Percentiles rank a stretch among this genome's conserved stretches.
Evolutionary conservation across 2,329 filamentous ascomycete species (phyloP).

Genomic region (Neonectria faginata): DNA sequence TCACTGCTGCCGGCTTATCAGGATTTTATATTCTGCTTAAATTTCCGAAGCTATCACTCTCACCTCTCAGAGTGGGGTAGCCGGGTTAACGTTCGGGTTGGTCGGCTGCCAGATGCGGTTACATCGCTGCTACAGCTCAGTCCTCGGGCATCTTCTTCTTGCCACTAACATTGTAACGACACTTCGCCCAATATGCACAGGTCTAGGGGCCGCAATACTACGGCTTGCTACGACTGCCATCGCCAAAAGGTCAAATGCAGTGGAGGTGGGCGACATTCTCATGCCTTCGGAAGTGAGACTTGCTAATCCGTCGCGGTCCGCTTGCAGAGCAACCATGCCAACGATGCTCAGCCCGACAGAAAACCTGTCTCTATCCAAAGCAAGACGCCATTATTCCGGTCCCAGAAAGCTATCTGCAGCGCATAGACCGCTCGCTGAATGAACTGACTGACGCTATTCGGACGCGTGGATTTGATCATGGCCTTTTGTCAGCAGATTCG

Average conservation of each 20-base stretch:
- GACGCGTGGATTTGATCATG: background rate
- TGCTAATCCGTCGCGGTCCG: background rate
- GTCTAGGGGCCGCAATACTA: constrained; percentile 1
- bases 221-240: constrained; percentile 2
- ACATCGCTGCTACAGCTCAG: too few relatives aligned
- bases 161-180: background rate
- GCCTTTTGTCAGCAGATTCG: background rate
- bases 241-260: constrained; percentile 6
- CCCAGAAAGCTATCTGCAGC: background rate
- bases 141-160: too few relatives aligned
- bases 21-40: too few relatives aligned
- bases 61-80: background rate
- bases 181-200: background rate
- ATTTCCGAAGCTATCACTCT: too few relatives aligned
- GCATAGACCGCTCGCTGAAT: background rate
- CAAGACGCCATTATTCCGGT: background rate
- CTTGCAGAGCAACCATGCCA: constrained; percentile 1
- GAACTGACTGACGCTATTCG: background rate
- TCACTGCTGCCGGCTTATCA: too few relatives aligned
- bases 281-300: background rate
- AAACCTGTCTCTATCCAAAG: background rate
- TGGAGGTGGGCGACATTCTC: background rate
- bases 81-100: too few relatives aligned
- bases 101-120: background rate
- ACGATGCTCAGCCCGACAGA: background rate